Base-by-base conservation (phyloP, 176 grass and related monocot genomes). In the Bromus sterilis region DNA sequence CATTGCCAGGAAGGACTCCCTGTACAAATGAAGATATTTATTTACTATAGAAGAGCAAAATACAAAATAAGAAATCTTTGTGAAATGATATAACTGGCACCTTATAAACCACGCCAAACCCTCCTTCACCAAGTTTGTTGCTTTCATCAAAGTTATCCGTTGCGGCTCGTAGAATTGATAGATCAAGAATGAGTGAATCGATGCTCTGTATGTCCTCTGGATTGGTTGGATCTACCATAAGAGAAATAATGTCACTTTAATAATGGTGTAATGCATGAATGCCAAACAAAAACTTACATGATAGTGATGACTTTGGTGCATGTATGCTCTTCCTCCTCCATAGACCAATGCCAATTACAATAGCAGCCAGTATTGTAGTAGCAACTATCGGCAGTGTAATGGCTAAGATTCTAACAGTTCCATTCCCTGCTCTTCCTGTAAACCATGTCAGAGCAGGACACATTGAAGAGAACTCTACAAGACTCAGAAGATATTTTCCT, bases 71-170 rank as follows among this genome's bases (percentile, higher is more conserved):
- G 29, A 57, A 36, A 1, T 0, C 56, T 33, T 40, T 41, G 4
- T 10, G 24, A 18, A 67, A 80, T 36, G 43, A 44, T 59, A 69
- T 51, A 24, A 42, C 46, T 67, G 1, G 1, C n/a, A 88, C 86
- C 86, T 88, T 88, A 40, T 88, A 88, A 59, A 88, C 86, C 6
- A 39, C 61, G 39, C 85, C 89, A 23, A 91, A 91, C 4, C 89
- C 89, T 71, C 89, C 89, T 91, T 91, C 85, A 9, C 89, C 89
- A 2, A 91, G 85, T 66, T 91, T 91, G 31, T 91, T 87, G 56
- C 40, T 59, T 41, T 84, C 85, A 74, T 75, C 68, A 70, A 91
- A 91, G 77, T 91, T 77, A 10, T 62, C 23, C 23, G 89, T 91
- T 15, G 84, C 84, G 4, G 9, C 77, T 51, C 72, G 39, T 7